Base-by-base conservation (phyloP, 148 eudicot species). In the Fagopyrum homotropicum region DNA sequence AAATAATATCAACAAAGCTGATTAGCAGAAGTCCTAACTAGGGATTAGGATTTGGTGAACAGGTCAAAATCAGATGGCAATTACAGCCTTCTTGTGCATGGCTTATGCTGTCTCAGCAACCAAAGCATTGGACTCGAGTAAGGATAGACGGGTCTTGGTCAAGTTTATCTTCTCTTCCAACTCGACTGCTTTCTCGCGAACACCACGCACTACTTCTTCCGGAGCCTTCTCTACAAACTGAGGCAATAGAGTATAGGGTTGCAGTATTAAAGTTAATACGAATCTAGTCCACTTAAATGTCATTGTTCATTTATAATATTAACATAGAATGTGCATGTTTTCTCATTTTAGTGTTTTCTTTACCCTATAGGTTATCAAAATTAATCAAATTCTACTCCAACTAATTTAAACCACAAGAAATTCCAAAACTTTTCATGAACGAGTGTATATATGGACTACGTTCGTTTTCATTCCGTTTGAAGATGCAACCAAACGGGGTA, bases 151-250 rank as follows among this genome's bases (percentile, higher is more conserved):
- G 7, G 83, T 92, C 75, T 77, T 87, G 12, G 97, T 92, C 73
- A 92, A 83, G 79, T 77, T 87, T 73, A 96, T 82, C 80, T 96
- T 96, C 82, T 92, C 98, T 83, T 89, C 90, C 77, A 89, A 82
- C 76, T 96, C 98, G 44, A 84, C 87, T 15, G 90, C 97, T 80
- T 96, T 96, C 78, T 90, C 98, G 79, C 75, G 89, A 70, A 87
- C 89, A 5, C 87, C 86, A 8, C 84, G 83, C 16, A 96, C 94
- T 54, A 96, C 76, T 77, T 88, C 90, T 81, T 87, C 90, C 0
- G 99, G 97, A 47, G 99, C 99, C 85, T 89, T 96, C 81, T 92
- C 98, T 35, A 89, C 82, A 82, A 96, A 96, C 99, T 96, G 87
- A 72, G 54, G 55, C 74, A 11, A 72, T 19, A 47, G 16, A 17